Evolutionary conservation across 345 rosid genomes (phyloP).

Genomic region (Arabis alpina): DNA sequence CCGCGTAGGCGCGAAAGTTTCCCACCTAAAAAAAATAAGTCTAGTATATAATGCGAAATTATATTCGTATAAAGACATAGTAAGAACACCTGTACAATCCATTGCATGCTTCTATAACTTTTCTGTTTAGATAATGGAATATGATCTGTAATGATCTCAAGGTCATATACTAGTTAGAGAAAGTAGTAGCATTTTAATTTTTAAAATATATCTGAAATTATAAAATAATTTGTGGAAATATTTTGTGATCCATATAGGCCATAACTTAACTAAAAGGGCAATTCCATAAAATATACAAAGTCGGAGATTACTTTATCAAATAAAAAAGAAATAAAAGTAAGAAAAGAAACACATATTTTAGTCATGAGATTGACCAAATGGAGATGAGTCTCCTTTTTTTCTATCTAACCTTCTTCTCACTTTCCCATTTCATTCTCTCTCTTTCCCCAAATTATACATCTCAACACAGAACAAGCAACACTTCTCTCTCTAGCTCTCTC

Average conservation of each 20-base stretch:
- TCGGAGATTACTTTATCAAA: not conserved
- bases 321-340: conserved; percentile 1
- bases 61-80: too few relatives aligned
- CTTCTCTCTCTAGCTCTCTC: conserved; percentile 7
- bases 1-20: too few relatives aligned
- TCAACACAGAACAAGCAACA: conserved; percentile 1
- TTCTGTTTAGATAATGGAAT: too few relatives aligned
- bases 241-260: not conserved
- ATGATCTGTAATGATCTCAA: too few relatives aligned
- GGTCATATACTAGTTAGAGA: too few relatives aligned
- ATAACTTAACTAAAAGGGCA: not conserved
- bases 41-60: too few relatives aligned
- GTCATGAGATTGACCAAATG: conserved; percentile 35
- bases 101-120: too few relatives aligned
- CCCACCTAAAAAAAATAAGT: too few relatives aligned
- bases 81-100: too few relatives aligned
- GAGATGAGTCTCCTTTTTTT: conserved; percentile 22
- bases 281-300: conserved; percentile 5
- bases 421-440: conserved; percentile 34
- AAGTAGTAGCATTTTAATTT: too few relatives aligned
- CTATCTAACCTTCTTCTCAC: conserved; percentile 38
- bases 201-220: not conserved
- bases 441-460: conserved; percentile 21
- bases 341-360: conserved; percentile 21
- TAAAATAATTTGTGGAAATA: not conserved